Conservation (phyloP, 306 rosid genomes). For the Cicer pinnatifidum region DNA sequence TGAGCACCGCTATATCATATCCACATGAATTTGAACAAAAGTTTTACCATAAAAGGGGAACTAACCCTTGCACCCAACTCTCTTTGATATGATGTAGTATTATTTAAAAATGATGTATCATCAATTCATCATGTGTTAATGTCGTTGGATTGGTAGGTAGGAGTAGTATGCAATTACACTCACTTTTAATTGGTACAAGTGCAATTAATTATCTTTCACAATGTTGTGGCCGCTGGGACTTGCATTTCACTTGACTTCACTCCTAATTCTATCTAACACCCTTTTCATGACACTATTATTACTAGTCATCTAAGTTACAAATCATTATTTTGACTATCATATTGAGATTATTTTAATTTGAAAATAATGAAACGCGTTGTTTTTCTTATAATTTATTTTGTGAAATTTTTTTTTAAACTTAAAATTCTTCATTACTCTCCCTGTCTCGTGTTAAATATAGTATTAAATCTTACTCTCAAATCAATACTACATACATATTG, state of each 20-base stretch:
- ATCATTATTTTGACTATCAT: no score
- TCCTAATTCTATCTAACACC: background rate
- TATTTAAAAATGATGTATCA: background rate
- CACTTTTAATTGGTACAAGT: background rate
- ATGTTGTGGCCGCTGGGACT: background rate
- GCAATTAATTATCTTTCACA: background rate
- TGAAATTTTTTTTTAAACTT: no score
- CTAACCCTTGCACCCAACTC: background rate
- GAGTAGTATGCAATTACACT: background rate
- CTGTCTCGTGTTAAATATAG: no score
- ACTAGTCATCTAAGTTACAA: background rate
- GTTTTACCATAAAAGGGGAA: background rate
- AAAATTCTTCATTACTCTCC: no score
- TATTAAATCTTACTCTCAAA: no score
- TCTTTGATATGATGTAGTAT: background rate
- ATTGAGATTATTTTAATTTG: no score
- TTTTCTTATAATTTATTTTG: no score
- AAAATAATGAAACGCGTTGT: no score
- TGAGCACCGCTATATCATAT: background rate
- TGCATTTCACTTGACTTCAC: background rate
- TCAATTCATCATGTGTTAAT: background rate
- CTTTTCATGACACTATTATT: background rate
- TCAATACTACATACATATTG: no score
- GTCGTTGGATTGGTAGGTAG: background rate
- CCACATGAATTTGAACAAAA: background rate